These are phyloP conservation scores for Trichosporon sp. DNA, from an alignment of 1,284 basidiomycete genomes.

Conservation along the genomic window DNA sequence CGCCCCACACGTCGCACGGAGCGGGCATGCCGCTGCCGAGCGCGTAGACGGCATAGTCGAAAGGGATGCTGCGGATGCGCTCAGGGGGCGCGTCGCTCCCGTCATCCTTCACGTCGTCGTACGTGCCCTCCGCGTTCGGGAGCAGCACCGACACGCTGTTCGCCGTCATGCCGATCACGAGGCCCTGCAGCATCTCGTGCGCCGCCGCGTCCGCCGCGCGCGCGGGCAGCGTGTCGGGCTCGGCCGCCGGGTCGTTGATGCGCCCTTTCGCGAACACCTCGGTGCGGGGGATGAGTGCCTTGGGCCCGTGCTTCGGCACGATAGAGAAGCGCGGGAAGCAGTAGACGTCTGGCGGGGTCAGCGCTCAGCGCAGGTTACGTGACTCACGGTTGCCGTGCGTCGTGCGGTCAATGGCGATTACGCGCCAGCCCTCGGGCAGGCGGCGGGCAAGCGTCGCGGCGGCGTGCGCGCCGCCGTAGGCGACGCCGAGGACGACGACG, in stretches of 20 bases:
- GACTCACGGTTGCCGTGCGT: slow-evolving; percentile 52
- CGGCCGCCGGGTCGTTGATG: not conserved
- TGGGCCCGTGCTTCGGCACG: slow-evolving; percentile 50
- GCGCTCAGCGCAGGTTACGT: too few relatives aligned
- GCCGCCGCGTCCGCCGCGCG: slow-evolving; percentile 21
- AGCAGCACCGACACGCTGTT: slow-evolving; percentile 54
- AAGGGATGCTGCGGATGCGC: slow-evolving; percentile 32
- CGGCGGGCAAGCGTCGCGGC: slow-evolving; percentile 57
- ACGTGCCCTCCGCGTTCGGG: slow-evolving; percentile 17
- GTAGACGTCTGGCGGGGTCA: slow-evolving; percentile 47
- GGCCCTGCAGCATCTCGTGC: slow-evolving; percentile 52
- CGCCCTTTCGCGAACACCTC: slow-evolving; percentile 47
- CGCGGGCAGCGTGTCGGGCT: slow-evolving; percentile 23
- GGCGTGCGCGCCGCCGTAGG: slow-evolving; percentile 59
- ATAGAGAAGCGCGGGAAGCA: slow-evolving; percentile 53
- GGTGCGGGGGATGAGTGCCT: slow-evolving; percentile 63
- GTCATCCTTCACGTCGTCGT: slow-evolving; percentile 16
- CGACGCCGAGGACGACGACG: slow-evolving; percentile 59
- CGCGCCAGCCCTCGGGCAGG: slow-evolving; percentile 60
- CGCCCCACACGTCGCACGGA: slow-evolving; percentile 45
- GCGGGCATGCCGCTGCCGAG: slow-evolving; percentile 45
- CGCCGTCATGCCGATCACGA: slow-evolving; percentile 52
- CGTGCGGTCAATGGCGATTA: slow-evolving; percentile 66
- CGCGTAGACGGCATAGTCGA: slow-evolving; percentile 52
- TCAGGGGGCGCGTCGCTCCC: slow-evolving; percentile 11